phyloP scores from a whole-genome alignment of 75 land plant genomes.

The Picea sitchensis region DNA sequence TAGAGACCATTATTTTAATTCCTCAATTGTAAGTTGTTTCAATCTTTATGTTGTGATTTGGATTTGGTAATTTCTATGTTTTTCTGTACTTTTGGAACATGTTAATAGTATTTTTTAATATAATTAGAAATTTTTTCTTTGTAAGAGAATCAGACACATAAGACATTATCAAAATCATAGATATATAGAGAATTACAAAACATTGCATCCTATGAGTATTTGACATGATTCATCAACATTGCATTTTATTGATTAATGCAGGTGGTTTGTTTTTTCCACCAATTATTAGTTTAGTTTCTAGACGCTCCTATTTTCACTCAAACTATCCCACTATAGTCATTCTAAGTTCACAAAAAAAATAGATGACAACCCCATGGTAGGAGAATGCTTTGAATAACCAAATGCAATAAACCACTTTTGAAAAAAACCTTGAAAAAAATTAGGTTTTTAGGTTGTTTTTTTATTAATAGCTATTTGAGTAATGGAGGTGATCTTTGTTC shows the following conservation, averaged over 20 bases:
- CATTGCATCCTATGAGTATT: constrained; percentile 82
- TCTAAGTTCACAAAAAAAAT: not conserved
- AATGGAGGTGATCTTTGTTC: no score
- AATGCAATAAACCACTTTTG: no score
- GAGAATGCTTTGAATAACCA: not conserved
- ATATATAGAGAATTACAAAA: constrained; percentile 82
- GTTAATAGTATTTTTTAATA: no score
- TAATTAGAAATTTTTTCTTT: not conserved
- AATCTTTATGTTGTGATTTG: no score
- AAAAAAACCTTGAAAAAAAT: no score
- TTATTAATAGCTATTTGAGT: no score
- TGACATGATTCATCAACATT: not conserved
- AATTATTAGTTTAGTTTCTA: no score
- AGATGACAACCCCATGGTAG: not conserved
- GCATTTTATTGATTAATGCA: not conserved
- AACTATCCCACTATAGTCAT: not conserved
- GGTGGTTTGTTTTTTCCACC: not conserved
- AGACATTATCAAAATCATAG: constrained; percentile 97
- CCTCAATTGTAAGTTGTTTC: no score
- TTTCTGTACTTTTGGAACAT: no score
- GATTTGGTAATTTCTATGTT: no score
- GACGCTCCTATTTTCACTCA: not conserved
- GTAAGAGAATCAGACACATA: constrained; percentile 94
- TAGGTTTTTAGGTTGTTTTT: no score
- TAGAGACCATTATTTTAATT: no score